A percentile compares a stretch with the other conserved stretches of the same genome.
These are phyloP conservation scores for Alnus glutinosa DNA, from an alignment of 306 rosid genomes.

Conservation along the genomic window DNA sequence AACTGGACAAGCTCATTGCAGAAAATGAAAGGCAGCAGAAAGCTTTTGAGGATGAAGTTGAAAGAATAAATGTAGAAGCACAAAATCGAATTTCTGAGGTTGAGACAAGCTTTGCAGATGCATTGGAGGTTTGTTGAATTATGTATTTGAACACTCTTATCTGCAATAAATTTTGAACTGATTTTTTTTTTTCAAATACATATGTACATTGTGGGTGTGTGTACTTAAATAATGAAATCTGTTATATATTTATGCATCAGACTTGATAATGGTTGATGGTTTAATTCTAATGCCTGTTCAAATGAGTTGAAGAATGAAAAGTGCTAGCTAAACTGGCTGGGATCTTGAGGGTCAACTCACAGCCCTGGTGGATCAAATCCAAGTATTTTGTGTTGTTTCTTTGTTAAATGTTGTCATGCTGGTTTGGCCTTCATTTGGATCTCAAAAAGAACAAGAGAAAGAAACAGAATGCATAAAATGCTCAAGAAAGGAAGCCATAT, in stretches of 20 bases:
- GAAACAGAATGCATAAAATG: not conserved
- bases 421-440: slow-evolving; percentile 7
- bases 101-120: slow-evolving; percentile 88
- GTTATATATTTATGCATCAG: slow-evolving; percentile 12
- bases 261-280: not conserved
- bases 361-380: not conserved
- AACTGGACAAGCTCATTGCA: slow-evolving; percentile 82
- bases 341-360: not conserved
- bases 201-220: not conserved
- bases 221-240: slow-evolving; percentile 12
- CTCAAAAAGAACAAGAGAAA: not conserved
- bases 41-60: slow-evolving; percentile 79
- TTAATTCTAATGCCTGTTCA: not conserved
- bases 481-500: not conserved
- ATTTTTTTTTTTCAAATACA: not conserved
- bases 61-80: slow-evolving; percentile 70
- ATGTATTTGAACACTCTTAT: slow-evolving; percentile 22
- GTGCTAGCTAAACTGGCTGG: not conserved
- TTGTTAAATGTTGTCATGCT: not conserved
- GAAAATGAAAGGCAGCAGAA: slow-evolving; percentile 95
- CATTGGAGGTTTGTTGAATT: slow-evolving; percentile 72
- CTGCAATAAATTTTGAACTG: not conserved
- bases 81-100: slow-evolving; percentile 73
- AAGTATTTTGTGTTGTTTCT: not conserved
- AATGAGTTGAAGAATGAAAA: not conserved